Evolutionary conservation across 1,139 yeast genomes (phyloP), one percentile per base, ranked within the genome.

Genomic region (Ogataea hybrid): DNA sequence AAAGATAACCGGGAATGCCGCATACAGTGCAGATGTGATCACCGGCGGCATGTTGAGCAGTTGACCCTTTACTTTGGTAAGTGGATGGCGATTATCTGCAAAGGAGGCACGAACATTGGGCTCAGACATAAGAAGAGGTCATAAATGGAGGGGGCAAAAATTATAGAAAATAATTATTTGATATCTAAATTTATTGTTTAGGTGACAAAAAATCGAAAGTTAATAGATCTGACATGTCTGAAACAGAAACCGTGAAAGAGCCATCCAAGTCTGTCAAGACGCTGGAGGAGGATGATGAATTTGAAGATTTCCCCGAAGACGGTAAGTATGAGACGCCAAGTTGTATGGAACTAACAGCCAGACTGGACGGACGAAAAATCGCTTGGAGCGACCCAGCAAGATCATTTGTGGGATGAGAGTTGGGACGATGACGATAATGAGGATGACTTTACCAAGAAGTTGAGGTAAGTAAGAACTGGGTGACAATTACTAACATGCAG

Each of bases 371-470:
- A 69, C 29, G 67, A 67, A 30, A 73, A 75, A 32, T 61, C 76
- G 9, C 59, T 75, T n/a, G 71, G 67, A 37, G 48, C 58, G 11
- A 65, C 63, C 59, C 48, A 68, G 50, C 59, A 68, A 52, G 68
- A 79, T 14, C 76, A 78, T 51, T 74, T 88, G 45, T 89, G 97
- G 96, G 96, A 89, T 60, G 96, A 89, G 63, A 90, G 86, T 61
- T 89, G 97, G 97, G 96, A 89, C 55, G 96, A 87, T 59, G 94
- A 83, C 48, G 95, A 88, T 57, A 83, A 83, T 43, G 90, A 84
- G 50, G 96, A 87, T 61, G 87, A 85, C 50, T 89, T 89, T 63
- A 79, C 92, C 23, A 74, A 73, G 47, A 79, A 75, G 55, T 72
- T 89, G 61, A 76, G 81, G 73, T 68, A 65, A 43, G 81, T 46